phyloP scores from a whole-genome alignment of 495 filamentous ascomycete species.

The Pyrenula massariospora region DNA sequence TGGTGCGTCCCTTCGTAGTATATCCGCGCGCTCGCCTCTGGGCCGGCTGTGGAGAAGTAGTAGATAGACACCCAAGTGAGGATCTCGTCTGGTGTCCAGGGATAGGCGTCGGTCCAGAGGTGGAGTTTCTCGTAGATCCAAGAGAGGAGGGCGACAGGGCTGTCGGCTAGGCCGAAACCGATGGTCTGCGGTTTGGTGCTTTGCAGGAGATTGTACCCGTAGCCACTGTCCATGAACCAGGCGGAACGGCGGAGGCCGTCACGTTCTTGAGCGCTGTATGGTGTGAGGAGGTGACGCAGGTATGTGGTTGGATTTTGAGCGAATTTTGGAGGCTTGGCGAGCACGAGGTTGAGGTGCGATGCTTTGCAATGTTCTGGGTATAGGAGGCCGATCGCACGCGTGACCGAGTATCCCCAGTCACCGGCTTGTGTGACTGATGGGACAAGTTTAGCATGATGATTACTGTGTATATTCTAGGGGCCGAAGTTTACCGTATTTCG shows the following conservation, averaged over 20 bases:
- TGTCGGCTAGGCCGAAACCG: slow-evolving; percentile 36
- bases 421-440: slow-evolving; percentile 34
- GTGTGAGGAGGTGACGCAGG: slow-evolving; percentile 16
- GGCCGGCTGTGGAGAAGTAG: slow-evolving; percentile 37
- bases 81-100: slow-evolving; percentile 44
- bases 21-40: slow-evolving; percentile 33
- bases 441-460: neutral
- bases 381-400: slow-evolving; percentile 24
- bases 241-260: slow-evolving; percentile 30
- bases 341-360: slow-evolving; percentile 31
- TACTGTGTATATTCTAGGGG: neutral
- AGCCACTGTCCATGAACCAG: slow-evolving; percentile 28
- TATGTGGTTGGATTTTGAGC: slow-evolving; percentile 21
- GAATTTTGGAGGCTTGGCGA: slow-evolving; percentile 19
- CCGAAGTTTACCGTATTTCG: slow-evolving; percentile 24
- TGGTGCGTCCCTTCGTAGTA: slow-evolving; percentile 33
- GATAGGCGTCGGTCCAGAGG: slow-evolving; percentile 34
- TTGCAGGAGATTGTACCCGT: slow-evolving; percentile 33
- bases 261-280: slow-evolving; percentile 16
- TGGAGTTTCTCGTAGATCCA: slow-evolving; percentile 48
- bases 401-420: slow-evolving; percentile 36
- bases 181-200: slow-evolving; percentile 37
- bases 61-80: slow-evolving; percentile 44
- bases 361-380: slow-evolving; percentile 31
- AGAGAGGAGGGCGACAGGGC: slow-evolving; percentile 36